Evolutionary conservation across 129 eudicot species (phyloP).

Genomic region (Flaveria linearis): DNA sequence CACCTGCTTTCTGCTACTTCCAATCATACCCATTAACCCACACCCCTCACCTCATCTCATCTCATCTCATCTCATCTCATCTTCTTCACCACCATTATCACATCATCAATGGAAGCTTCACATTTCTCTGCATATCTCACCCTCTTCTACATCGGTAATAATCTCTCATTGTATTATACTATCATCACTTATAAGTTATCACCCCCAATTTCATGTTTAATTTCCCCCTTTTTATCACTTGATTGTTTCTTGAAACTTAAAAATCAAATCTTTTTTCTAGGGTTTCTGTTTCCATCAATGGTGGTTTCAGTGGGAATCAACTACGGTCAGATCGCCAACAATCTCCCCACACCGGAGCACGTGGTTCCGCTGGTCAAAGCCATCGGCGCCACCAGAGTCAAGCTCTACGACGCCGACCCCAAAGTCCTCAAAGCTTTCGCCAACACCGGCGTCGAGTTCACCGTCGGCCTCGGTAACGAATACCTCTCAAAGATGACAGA

Average conservation of each 20-base stretch:
- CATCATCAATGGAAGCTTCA: constrained; percentile 21
- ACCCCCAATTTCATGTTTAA: background rate
- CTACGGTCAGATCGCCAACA: constrained; percentile 91
- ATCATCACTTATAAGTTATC: background rate
- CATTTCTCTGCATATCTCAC: constrained; percentile 13
- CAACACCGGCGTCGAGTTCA: constrained; percentile 75
- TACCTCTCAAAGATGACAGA: constrained; percentile 63
- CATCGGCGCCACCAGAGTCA: constrained; percentile 69
- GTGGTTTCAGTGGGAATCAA: constrained; percentile 75
- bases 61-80: constrained; percentile 23
- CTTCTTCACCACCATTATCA: background rate
- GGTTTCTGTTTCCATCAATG: constrained; percentile 32
- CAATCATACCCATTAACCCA: constrained; percentile 10
- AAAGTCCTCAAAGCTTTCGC: constrained; percentile 81
- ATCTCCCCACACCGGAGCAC: constrained; percentile 73
- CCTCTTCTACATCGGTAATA: constrained; percentile 25
- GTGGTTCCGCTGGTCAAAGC: constrained; percentile 70
- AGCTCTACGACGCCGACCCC: constrained; percentile 93
- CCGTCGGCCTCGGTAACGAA: constrained; percentile 72
- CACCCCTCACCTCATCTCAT: background rate
- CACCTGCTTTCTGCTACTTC: constrained; percentile 25
- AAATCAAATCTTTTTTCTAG: constrained; percentile 6
- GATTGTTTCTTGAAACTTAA: too few relatives aligned
- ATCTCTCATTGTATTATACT: background rate
- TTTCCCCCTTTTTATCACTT: background rate